Evolutionary conservation across 179 eudicot genomes (phyloP), one percentile per base, ranked within the genome.

Genomic region (Beta lomatogona): DNA sequence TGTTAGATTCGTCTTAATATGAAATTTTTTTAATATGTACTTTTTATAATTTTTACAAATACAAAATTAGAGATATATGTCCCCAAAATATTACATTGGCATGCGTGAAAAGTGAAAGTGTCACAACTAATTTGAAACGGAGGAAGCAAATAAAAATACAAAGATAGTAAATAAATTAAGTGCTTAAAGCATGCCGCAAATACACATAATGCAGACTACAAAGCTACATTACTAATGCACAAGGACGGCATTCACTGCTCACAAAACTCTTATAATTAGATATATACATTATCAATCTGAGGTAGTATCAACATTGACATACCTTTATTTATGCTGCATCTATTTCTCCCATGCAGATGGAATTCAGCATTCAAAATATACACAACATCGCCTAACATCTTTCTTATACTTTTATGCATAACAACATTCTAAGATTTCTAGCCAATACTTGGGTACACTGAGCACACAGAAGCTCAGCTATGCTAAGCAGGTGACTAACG

Each of bases 331-430:
- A 69, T 22, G 61, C 36, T 72, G 21, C 19, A 52, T 72, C 44
- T 22, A 25, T 12, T 25, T 11, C 45, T 52, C 44, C 60, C 60
- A 72, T 11, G 52, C 60, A 21, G n/a, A 22, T 52, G 44, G 52
- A 69, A 72, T 52, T 13, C 19, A 13, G 44, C n/a, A 7, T 50
- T 72, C 25, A 75, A 45, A 79, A 66, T 41, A 72, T 50, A 83
- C 71, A 67, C 44, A 48, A 67, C 48, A 75, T 31, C 15, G 16
- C 55, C 25, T 52, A 54, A 69, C 10, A 46, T 55, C 4, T 64
- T 73, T 65, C 55, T 7, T 36, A 6, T 60, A 63, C 57, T 31
- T 73, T 82, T 18, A 70, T 77, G 61, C 55, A 71, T n/a, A 11
- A 36, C 50, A 77, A 21, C 14, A 36, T 12, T 36, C 4, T 36